Evolutionary conservation across 2,329 filamentous ascomycete species (phyloP), one percentile per base, ranked within the genome.

Genomic region (Penicillium sumatraense): DNA sequence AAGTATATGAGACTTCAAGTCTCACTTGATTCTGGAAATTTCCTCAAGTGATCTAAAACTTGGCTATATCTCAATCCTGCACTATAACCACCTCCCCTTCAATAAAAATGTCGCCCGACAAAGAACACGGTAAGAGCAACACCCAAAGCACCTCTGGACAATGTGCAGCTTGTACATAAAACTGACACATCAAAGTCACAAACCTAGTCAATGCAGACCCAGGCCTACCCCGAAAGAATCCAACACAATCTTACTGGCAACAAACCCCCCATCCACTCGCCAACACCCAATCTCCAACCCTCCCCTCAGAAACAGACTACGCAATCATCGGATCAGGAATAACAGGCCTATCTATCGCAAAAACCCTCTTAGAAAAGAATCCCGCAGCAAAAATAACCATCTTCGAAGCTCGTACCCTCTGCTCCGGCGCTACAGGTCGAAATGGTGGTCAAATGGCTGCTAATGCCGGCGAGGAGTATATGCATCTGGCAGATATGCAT

Each of bases 221-320:
- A 21, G 70, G 70, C 16, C 58, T 75, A 6, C 76, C 76, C 1
- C 64, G 66, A 3, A 47, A 64, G 0, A 69, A 73, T 33, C 74
- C 76, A 2, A 77, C 74, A 1, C 20, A 62, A 6, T 68, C 75
- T 4, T 73, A 70, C 49, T 75, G 73, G 73, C 72, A 75, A 58
- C 61, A 65, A n/a, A 57, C 64, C 14, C 64, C 66, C 4, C 72
- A 73, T 56, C 46, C 62, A 9, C 64, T 75, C 16, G 68, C 72
- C 9, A 57, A 69, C 20, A 54, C 59, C 0, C 67, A 67, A 51
- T 73, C 72, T 5, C n/a, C 61, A 14, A 33, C 41, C 8, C 59
- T 75, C 9, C 68, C 68, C 14, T 41, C 57, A 9, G 57, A 62
- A 16, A 60, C 62, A 10, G 67, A 73, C 47, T 55, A 69, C 38